These are phyloP conservation scores for Metarhizium album DNA, from an alignment of 2,329 filamentous ascomycete genomes.

Conservation along the genomic window DNA sequence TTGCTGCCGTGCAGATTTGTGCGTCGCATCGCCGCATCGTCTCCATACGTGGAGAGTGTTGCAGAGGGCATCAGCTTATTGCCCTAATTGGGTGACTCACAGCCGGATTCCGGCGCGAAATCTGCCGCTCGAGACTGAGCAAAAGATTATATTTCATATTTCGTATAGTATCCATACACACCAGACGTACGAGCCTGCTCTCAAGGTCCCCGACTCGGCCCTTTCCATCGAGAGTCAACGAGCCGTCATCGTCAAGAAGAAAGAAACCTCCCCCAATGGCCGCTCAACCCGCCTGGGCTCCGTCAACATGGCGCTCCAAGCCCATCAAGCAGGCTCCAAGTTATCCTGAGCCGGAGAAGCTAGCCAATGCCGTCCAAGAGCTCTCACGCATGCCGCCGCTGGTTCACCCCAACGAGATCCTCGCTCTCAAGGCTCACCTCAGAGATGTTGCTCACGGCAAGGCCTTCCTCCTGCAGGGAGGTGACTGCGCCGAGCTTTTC, in stretches of 20 bases:
- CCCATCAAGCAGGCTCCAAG: constrained; percentile 67
- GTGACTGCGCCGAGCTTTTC: constrained; percentile 94
- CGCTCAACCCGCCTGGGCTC: constrained; percentile 39
- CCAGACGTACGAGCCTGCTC: neutral
- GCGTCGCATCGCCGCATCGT: no score
- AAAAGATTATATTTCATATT: no score
- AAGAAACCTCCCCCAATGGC: constrained; percentile 1
- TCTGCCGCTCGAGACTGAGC: no score
- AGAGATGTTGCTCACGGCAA: constrained; percentile 82
- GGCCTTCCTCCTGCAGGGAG: constrained; percentile 89
- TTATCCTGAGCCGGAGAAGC: constrained; percentile 52
- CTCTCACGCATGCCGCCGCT: constrained; percentile 63
- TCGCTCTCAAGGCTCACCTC: constrained; percentile 65
- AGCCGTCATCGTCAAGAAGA: no score
- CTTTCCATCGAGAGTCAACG: no score
- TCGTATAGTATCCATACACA: neutral
- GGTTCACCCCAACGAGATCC: constrained; percentile 72
- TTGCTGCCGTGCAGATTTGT: no score
- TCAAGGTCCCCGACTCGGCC: no score
- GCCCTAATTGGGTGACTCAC: neutral
- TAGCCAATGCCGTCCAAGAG: constrained; percentile 51
- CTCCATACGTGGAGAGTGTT: no score
- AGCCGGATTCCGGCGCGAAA: neutral
- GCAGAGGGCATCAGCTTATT: no score
- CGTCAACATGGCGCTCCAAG: constrained; percentile 63